A percentile compares a stretch with the other conserved stretches of the same genome.
These are phyloP conservation scores for Comarum palustre DNA, from an alignment of 306 rosid species.

Conservation along the genomic window DNA sequence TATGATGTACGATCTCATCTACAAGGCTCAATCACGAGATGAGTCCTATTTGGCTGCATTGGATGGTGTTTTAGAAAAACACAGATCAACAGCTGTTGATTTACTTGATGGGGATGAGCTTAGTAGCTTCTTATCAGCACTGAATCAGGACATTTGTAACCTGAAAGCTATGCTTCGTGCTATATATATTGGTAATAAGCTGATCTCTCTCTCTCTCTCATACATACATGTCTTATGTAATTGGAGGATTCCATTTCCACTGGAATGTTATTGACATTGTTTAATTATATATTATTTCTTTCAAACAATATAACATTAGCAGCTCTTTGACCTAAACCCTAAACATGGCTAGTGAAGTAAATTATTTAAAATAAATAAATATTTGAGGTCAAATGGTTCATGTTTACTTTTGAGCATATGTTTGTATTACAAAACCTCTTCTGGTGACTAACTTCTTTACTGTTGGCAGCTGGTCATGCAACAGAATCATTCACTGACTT, in stretches of 20 bases:
- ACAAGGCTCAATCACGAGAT: constrained; percentile 85
- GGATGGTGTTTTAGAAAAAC: constrained; percentile 79
- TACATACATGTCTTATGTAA: neutral
- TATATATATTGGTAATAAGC: constrained; percentile 71
- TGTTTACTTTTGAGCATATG: neutral
- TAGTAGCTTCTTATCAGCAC: constrained; percentile 59
- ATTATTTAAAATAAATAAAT: neutral
- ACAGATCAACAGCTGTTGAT: constrained; percentile 70
- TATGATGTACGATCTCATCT: constrained; percentile 90
- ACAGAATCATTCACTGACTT: constrained; percentile 94
- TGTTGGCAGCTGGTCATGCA: constrained; percentile 93
- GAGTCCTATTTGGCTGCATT: constrained; percentile 72
- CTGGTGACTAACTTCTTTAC: constrained; percentile 26
- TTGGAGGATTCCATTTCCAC: neutral
- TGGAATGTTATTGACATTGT: neutral
- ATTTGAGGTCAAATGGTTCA: neutral
- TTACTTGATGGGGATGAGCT: constrained; percentile 78
- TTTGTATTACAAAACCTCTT: neutral
- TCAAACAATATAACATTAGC: neutral
- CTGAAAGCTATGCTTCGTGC: constrained; percentile 98
- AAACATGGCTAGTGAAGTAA: neutral
- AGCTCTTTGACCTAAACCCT: neutral
- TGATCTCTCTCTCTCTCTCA: constrained; percentile 10
- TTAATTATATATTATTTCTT: neutral
- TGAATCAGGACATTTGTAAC: constrained; percentile 68